A percentile compares a stretch with the other conserved stretches of the same genome.
These are phyloP conservation scores for Xylaria longipes DNA, from an alignment of 495 filamentous ascomycete species.

Conservation along the genomic window DNA sequence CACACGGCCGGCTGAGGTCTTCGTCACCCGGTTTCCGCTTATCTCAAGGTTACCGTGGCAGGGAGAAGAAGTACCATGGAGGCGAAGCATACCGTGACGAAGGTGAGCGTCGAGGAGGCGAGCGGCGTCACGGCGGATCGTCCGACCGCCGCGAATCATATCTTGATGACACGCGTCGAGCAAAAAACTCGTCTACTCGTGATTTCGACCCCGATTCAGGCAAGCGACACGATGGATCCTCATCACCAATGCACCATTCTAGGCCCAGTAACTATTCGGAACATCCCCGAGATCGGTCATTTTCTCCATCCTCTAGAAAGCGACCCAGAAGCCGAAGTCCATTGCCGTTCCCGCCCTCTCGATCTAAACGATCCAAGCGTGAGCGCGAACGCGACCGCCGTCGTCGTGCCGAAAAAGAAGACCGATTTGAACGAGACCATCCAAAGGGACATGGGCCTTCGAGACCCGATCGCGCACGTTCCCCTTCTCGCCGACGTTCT, in stretches of 20 bases:
- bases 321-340: conserved; percentile 39
- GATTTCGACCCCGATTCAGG: conserved; percentile 27
- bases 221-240: conserved; percentile 33
- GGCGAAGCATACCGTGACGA: conserved; percentile 29
- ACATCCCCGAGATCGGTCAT: conserved; percentile 36
- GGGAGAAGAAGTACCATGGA: conserved; percentile 30
- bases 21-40: conserved; percentile 35
- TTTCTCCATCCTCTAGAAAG: conserved; percentile 41
- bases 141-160: conserved; percentile 28
- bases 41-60: conserved; percentile 28
- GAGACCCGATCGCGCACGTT: conserved; percentile 14
- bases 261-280: conserved; percentile 31
- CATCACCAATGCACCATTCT: conserved; percentile 36
- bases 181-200: conserved; percentile 30
- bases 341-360: conserved; percentile 33
- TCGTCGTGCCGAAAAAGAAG: conserved; percentile 35
- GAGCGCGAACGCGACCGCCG: conserved; percentile 41
- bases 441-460: conserved; percentile 28
- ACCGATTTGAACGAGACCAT: conserved; percentile 33
- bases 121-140: conserved; percentile 36
- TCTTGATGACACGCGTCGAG: conserved; percentile 31
- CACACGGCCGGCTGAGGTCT: conserved; percentile 35
- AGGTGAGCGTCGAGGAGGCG: conserved; percentile 31
- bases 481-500: conserved; percentile 34
- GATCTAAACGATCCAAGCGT: conserved; percentile 39